A percentile compares a stretch with the other conserved stretches of the same genome.
phyloP scores from a whole-genome alignment of 768 basidiomycete genomes.

The Hemileccinum rubropunctum region DNA sequence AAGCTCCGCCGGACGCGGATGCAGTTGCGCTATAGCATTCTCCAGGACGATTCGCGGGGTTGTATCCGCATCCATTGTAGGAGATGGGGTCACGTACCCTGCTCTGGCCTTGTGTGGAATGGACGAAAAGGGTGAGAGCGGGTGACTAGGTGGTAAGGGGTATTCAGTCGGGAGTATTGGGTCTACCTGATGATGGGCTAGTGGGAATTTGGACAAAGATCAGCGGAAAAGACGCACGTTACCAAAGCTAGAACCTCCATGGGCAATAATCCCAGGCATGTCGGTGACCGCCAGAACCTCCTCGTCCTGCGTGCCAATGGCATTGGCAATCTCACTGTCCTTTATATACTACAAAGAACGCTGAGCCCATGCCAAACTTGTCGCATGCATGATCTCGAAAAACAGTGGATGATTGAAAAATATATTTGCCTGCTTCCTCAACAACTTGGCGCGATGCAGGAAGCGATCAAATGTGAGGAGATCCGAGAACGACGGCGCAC shows the following conservation, averaged over 20 bases:
- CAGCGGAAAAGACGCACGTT: conserved; percentile 12
- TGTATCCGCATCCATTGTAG: background rate
- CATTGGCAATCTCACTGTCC: background rate
- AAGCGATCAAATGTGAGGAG: conserved; percentile 48
- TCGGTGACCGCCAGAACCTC: conserved; percentile 3
- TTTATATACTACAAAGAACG: conserved; percentile 22
- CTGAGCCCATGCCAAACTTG: conserved; percentile 1
- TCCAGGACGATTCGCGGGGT: too few species aligned
- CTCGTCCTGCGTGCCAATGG: background rate
- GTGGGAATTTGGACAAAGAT: background rate
- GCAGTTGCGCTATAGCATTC: too few species aligned
- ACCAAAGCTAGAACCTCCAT: conserved; percentile 27
- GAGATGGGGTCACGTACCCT: conserved; percentile 4
- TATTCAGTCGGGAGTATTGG: background rate
- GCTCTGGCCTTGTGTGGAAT: conserved; percentile 12
- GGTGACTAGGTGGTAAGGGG: too few species aligned
- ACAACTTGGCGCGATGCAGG: conserved; percentile 36
- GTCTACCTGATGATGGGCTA: conserved; percentile 28
- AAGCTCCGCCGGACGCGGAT: too few species aligned
- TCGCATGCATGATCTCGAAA: conserved; percentile 36
- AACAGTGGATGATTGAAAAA: conserved; percentile 46
- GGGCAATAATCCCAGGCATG: conserved; percentile 8
- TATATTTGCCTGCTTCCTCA: conserved; percentile 35
- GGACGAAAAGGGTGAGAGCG: conserved; percentile 5
- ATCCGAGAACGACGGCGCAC: conserved; percentile 37